phyloP scores from a whole-genome alignment of 805 yeast species.

The Candida anglica region DNA sequence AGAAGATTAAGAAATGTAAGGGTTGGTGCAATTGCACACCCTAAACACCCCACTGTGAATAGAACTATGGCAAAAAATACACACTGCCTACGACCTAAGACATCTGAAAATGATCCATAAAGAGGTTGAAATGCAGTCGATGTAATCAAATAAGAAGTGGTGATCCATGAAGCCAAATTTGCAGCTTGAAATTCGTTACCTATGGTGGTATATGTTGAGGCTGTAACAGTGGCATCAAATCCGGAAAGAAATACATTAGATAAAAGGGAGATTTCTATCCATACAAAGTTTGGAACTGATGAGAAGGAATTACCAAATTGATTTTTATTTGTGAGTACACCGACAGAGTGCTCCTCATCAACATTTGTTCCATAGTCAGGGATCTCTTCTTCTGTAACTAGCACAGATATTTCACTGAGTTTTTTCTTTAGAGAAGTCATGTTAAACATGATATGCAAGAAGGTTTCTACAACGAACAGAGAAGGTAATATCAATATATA shows the following conservation, averaged over 20 bases:
- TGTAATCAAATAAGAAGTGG: conserved; percentile 38
- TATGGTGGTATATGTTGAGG: conserved; percentile 44
- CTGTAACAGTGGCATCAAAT: conserved; percentile 46
- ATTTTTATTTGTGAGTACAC: background rate
- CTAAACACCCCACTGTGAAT: conserved; percentile 33
- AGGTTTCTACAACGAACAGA: too few relatives aligned
- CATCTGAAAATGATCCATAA: conserved; percentile 37
- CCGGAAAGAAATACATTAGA: conserved; percentile 42
- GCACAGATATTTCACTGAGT: too few relatives aligned
- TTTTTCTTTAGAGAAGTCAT: too few relatives aligned
- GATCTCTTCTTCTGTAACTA: too few relatives aligned
- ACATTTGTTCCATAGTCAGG: too few relatives aligned
- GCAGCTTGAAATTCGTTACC: conserved; percentile 38
- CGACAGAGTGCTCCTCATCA: background rate
- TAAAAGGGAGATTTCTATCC: conserved; percentile 28
- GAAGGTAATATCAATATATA: too few relatives aligned
- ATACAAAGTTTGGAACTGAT: conserved; percentile 17
- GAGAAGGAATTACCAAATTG: conserved; percentile 8
- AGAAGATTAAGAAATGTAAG: conserved; percentile 25
- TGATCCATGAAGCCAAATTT: conserved; percentile 37
- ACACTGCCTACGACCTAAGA: conserved; percentile 32
- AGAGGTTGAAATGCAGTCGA: conserved; percentile 40
- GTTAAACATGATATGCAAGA: too few relatives aligned
- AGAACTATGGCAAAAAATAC: conserved; percentile 28
- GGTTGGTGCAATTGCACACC: conserved; percentile 26